Percentiles rank a stretch among this genome's conserved stretches.
Conservation (phyloP, 306 rosid genomes). For the Glycyrrhiza uralensis region DNA sequence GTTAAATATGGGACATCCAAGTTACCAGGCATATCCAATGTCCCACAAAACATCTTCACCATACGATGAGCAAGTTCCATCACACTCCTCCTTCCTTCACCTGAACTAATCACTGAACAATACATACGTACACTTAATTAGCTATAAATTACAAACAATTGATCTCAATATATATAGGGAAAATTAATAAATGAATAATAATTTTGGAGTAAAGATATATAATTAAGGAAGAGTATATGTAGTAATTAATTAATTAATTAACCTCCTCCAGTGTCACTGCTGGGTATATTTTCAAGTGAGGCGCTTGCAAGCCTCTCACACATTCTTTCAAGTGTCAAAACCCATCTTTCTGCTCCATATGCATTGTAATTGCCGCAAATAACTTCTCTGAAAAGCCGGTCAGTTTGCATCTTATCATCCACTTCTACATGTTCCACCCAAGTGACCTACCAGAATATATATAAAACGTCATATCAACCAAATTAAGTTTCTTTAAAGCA, state of each 20-base stretch:
- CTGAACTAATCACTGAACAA: conserved; percentile 35
- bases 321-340: conserved; percentile 62
- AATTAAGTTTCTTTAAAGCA: no score
- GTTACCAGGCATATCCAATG: conserved; percentile 39
- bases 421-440: conserved; percentile 84
- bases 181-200: background rate
- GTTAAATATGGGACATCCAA: conserved; percentile 28
- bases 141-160: background rate
- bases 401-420: conserved; percentile 47
- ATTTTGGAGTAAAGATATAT: no score
- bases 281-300: conserved; percentile 5
- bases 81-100: conserved; percentile 39
- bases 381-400: conserved; percentile 44
- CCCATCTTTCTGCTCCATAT: conserved; percentile 76
- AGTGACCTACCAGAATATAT: conserved; percentile 42
- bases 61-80: conserved; percentile 53
- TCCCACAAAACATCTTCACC: conserved; percentile 51
- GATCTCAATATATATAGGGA: background rate
- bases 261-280: conserved; percentile 40
- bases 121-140: background rate
- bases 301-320: conserved; percentile 44
- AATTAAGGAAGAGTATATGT: background rate
- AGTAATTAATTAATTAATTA: no score
- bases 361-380: conserved; percentile 31
- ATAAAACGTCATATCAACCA: background rate